phyloP scores from a whole-genome alignment of 2,329 filamentous ascomycete genomes.

The Botrytis hyacinthi region DNA sequence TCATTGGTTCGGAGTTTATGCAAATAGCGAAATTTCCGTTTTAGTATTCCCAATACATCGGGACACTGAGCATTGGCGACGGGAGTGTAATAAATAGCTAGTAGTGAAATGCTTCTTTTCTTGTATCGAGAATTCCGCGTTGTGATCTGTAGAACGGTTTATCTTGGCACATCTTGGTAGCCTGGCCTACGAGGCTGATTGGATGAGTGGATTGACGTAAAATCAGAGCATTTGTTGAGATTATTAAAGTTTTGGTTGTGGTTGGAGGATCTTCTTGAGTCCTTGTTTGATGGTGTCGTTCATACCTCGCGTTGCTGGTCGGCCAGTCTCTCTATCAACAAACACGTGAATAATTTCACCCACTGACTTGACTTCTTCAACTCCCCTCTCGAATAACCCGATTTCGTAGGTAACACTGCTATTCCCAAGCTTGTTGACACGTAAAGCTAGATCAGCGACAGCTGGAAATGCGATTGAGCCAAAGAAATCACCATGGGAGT shows the following conservation, averaged over 20 bases:
- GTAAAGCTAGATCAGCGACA: conserved; percentile 74
- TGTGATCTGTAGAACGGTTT: neutral
- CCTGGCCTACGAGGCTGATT: neutral
- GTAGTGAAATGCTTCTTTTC: too few species aligned
- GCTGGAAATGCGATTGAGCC: conserved; percentile 78
- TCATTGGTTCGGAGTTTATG: neutral
- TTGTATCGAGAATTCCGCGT: neutral
- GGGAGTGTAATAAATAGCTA: too few species aligned
- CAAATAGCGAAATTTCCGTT: neutral
- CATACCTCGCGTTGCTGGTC: conserved; percentile 67
- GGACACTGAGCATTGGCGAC: neutral
- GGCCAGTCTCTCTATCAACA: conserved; percentile 70
- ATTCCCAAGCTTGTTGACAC: conserved; percentile 79
- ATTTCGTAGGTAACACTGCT: conserved; percentile 90
- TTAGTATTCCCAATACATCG: neutral
- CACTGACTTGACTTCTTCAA: conserved; percentile 74
- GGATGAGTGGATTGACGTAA: neutral
- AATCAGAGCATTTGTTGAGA: neutral
- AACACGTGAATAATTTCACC: conserved; percentile 87
- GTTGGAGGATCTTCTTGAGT: conserved; percentile 54
- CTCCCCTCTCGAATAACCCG: conserved; percentile 75
- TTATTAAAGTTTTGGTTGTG: conserved; percentile 33
- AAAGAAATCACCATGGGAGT: conserved; percentile 84
- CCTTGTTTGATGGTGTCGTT: conserved; percentile 55
- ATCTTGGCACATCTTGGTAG: neutral